Conservation (phyloP, 345 rosid species). For the Camelina hispida region DNA sequence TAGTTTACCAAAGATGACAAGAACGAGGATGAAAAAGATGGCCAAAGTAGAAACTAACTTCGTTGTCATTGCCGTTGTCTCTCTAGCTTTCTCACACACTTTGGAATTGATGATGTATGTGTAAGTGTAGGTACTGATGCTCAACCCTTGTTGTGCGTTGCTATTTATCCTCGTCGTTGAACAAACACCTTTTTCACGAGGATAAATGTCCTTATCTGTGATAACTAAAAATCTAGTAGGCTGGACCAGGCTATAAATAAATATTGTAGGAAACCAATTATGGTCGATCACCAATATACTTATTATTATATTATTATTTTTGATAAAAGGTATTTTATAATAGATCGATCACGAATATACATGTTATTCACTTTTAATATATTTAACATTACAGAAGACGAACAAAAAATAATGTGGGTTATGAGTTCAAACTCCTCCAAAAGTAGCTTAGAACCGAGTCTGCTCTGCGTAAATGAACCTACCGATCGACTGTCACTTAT, state of each 20-base stretch:
- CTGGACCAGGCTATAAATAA: too few species aligned
- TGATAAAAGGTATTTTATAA: too few species aligned
- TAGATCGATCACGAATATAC: too few species aligned
- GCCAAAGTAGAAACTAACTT: slow-evolving; percentile 23
- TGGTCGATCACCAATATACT: too few species aligned
- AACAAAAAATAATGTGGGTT: too few species aligned
- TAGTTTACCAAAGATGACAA: slow-evolving; percentile 32
- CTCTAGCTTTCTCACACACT: not conserved
- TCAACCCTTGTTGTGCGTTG: not conserved
- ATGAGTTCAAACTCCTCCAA: not conserved
- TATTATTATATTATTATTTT: too few species aligned
- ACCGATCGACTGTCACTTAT: not conserved
- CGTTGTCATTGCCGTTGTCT: not conserved
- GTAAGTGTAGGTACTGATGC: not conserved
- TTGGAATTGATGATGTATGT: not conserved
- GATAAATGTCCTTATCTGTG: too few species aligned
- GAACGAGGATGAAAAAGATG: not conserved
- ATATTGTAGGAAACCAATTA: too few species aligned
- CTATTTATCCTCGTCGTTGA: not conserved
- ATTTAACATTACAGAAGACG: too few species aligned
- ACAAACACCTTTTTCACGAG: too few species aligned
- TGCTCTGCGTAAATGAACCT: not conserved
- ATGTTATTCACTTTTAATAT: too few species aligned
- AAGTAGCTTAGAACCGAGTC: not conserved
- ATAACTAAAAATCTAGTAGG: too few species aligned